A percentile compares a stretch with the other conserved stretches of the same genome.
Conservation (phyloP, 768 basidiomycete species). For the Austroboletus eburneus region DNA sequence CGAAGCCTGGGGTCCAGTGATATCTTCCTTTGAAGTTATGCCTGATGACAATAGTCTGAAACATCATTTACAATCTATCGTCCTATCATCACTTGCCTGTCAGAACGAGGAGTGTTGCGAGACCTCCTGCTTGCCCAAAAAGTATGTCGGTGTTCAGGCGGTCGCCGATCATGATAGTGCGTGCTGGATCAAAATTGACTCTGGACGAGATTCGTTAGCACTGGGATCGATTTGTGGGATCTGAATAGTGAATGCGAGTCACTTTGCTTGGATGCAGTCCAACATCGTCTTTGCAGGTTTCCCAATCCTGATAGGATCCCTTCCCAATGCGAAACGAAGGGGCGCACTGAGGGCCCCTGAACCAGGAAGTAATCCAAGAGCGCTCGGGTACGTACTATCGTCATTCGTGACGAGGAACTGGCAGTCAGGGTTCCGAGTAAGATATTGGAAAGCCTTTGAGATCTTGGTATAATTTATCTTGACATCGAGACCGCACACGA, state of each 20-base stretch:
- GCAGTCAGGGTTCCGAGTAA: slow-evolving; percentile 74
- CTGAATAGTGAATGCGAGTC: slow-evolving; percentile 12
- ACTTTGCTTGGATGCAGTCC: slow-evolving; percentile 85
- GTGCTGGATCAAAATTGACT: slow-evolving; percentile 77
- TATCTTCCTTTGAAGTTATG: slow-evolving; percentile 69
- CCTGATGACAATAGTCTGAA: slow-evolving; percentile 40
- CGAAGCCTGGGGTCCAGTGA: slow-evolving; percentile 68
- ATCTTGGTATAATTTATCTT: slow-evolving; percentile 91
- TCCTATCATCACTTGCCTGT: slow-evolving; percentile 54
- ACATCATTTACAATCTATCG: neutral
- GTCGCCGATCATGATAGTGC: slow-evolving; percentile 95
- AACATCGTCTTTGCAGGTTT: slow-evolving; percentile 93
- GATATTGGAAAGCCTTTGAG: slow-evolving; percentile 87
- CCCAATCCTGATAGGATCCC: slow-evolving; percentile 74
- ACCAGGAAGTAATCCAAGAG: slow-evolving; percentile 73
- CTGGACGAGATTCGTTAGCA: slow-evolving; percentile 38
- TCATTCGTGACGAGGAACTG: slow-evolving; percentile 89
- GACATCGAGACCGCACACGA: slow-evolving; percentile 89
- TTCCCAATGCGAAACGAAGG: slow-evolving; percentile 65
- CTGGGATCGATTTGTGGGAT: neutral
- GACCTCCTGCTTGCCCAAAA: slow-evolving; percentile 84
- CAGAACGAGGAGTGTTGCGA: slow-evolving; percentile 85
- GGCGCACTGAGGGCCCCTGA: slow-evolving; percentile 83
- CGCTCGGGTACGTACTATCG: slow-evolving; percentile 85
- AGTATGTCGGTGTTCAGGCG: slow-evolving; percentile 93